These are phyloP conservation scores for Mucor racemosus DNA, from an alignment of 371 early-diverging fungal genomes.

Conservation along the genomic window DNA sequence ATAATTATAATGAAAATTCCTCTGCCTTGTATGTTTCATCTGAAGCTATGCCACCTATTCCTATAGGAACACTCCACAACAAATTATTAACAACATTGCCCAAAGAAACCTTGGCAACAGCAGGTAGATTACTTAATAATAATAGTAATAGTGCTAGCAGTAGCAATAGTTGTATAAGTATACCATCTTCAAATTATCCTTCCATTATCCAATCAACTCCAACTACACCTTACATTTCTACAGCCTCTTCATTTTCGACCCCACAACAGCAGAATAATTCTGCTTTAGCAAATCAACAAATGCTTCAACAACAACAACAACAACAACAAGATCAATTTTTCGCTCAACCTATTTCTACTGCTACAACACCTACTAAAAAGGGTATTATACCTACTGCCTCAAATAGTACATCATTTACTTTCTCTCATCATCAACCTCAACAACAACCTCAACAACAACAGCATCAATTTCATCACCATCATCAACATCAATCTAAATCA, in stretches of 20 bases:
- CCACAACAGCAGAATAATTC: not conserved
- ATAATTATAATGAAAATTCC: conserved; percentile 3
- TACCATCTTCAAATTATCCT: not conserved
- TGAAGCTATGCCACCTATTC: conserved; percentile 34
- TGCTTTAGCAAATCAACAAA: not conserved
- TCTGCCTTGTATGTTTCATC: conserved; percentile 33
- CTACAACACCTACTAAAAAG: not conserved
- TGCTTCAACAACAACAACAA: conserved; percentile 4
- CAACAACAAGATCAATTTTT: conserved; percentile 7
- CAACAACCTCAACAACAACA: conserved; percentile 14
- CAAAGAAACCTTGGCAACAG: conserved; percentile 38
- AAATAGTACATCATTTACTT: not conserved
- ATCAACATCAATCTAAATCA: conserved; percentile 23
- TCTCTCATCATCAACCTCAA: conserved; percentile 1
- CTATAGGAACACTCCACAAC: conserved; percentile 35
- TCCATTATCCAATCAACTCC: conserved; percentile 25
- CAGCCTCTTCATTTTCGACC: conserved; percentile 5
- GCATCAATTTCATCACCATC: conserved; percentile 5
- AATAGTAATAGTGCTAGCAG: not conserved
- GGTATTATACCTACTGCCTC: not conserved
- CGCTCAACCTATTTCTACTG: not conserved
- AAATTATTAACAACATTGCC: conserved; percentile 41
- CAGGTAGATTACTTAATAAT: conserved; percentile 29
- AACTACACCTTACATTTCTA: conserved; percentile 16
- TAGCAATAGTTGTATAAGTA: not conserved